A percentile compares a stretch with the other conserved stretches of the same genome.
phyloP scores from a whole-genome alignment of 2,329 filamentous ascomycete genomes.

The Alternaria sp. region DNA sequence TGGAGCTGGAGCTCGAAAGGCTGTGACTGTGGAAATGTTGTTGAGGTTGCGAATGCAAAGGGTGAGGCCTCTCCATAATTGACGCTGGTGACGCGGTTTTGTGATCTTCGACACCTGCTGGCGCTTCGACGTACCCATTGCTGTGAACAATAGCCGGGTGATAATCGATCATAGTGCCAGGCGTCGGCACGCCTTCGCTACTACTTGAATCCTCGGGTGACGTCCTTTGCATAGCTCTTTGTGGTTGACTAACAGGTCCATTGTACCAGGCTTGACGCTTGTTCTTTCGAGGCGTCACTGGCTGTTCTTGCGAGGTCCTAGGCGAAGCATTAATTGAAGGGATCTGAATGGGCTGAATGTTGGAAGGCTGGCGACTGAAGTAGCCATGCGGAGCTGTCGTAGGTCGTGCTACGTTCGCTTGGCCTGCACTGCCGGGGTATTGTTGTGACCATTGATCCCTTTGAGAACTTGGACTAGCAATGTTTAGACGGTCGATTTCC shows the following conservation, averaged over 20 bases:
- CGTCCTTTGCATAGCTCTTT: slow-evolving; percentile 55
- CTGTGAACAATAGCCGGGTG: slow-evolving; percentile 63
- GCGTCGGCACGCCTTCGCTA: slow-evolving; percentile 64
- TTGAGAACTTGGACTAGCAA: slow-evolving; percentile 58
- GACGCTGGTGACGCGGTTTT: slow-evolving; percentile 46
- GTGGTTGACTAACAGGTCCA: slow-evolving; percentile 54
- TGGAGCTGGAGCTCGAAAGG: slow-evolving; percentile 37
- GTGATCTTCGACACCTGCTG: slow-evolving; percentile 54
- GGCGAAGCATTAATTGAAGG: slow-evolving; percentile 46
- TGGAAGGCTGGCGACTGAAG: slow-evolving; percentile 34
- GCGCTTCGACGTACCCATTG: slow-evolving; percentile 58
- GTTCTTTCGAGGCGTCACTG: slow-evolving; percentile 64
- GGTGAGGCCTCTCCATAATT: slow-evolving; percentile 51
- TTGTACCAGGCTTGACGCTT: slow-evolving; percentile 80
- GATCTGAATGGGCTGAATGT: slow-evolving; percentile 38
- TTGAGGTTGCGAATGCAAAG: slow-evolving; percentile 40
- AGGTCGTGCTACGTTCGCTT: slow-evolving; percentile 35
- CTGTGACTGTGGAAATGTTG: slow-evolving; percentile 44
- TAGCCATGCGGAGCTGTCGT: slow-evolving; percentile 53
- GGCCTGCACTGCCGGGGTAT: slow-evolving; percentile 39
- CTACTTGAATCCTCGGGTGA: slow-evolving; percentile 65
- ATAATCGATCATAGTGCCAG: slow-evolving; percentile 60
- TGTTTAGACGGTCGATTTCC: slow-evolving; percentile 74
- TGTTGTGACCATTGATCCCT: slow-evolving; percentile 47
- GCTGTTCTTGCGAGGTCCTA: slow-evolving; percentile 51